Percentiles rank a stretch among this genome's conserved stretches.
phyloP scores from a whole-genome alignment of 345 rosid species.

The Aquilaria sinensis region DNA sequence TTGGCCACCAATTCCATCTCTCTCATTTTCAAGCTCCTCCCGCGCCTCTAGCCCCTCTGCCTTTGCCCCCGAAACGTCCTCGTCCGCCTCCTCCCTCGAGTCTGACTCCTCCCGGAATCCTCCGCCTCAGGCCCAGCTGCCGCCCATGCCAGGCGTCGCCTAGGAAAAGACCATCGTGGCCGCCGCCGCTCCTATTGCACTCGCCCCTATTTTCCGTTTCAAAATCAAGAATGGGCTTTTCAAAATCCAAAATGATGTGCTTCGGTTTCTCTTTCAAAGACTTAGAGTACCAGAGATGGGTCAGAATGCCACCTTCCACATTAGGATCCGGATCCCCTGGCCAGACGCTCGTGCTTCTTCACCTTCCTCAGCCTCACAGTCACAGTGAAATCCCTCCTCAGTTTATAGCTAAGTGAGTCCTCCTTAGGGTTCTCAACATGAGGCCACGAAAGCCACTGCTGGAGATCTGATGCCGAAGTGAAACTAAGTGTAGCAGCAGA shows the following conservation, averaged over 20 bases:
- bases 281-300: slow-evolving; percentile 74
- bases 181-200: too few species aligned
- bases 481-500: slow-evolving; percentile 43
- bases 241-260: slow-evolving; percentile 85
- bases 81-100: background rate
- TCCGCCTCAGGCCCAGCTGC: too few species aligned
- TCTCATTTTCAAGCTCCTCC: slow-evolving; percentile 7
- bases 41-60: slow-evolving; percentile 10
- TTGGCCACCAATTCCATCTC: too few species aligned
- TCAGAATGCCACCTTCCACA: slow-evolving; percentile 80
- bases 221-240: slow-evolving; percentile 77
- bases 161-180: too few species aligned
- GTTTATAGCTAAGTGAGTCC: slow-evolving; percentile 25
- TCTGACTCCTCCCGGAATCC: too few species aligned
- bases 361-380: slow-evolving; percentile 62
- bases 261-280: slow-evolving; percentile 64
- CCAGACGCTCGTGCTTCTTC: slow-evolving; percentile 94
- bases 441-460: slow-evolving; percentile 42
- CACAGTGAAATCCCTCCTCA: slow-evolving; percentile 28
- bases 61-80: background rate
- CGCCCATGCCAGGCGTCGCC: too few species aligned
- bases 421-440: slow-evolving; percentile 54
- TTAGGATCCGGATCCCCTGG: slow-evolving; percentile 87
- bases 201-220: slow-evolving; percentile 57
- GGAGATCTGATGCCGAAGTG: slow-evolving; percentile 63